Base-by-base conservation (phyloP, 345 rosid genomes). In the Ailanthus altissimus region DNA sequence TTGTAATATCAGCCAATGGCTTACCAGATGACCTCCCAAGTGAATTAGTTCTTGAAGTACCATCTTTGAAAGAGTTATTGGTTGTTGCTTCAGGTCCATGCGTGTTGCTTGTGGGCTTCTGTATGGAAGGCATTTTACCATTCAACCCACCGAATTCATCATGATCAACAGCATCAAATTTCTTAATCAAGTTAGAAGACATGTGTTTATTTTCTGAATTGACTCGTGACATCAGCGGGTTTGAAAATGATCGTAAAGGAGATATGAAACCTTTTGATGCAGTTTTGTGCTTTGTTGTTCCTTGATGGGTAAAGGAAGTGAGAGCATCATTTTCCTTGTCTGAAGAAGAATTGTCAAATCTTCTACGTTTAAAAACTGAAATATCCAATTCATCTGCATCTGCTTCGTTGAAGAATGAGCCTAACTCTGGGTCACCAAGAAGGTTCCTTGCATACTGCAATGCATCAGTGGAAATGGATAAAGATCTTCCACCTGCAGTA, bases 391-490 rank as follows among this genome's bases (percentile, higher is more conserved):
- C 88, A 77, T 67, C 82, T 45, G 59, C 75, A 23, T 84, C 86
- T 51, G 54, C 85, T 76, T 84, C 89, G 70, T 84, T 82, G 63
- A 87, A 85, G 80, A 87, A 82, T 85, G 73, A 70, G 77, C 89
- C 97, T 26, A 89, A 60, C 60, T 90, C 98, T 23, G 97, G 94
- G 67, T 88, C 97, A 68, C 98, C 98, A 81, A 96, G 98, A 86
- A 93, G 97, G 53, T 83, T 89, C 81, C 90, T 92, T 74, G 97
- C 98, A 77, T 96, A 98, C 69, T 85, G 83, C 83, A 96, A 77
- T 70, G 98, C 97, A 78, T 89, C 93, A 80, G 77, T 85, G n/a
- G 98, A 96, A 80, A 96, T 92, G 16, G 94, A 91, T 77, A 96
- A 81, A 64, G 97, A 88, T 87, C 88, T 91, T 32, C 98, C 97